Percentiles rank a stretch among this genome's conserved stretches.
Conservation (phyloP, 2,329 filamentous ascomycete genomes). For the Microcera coccophila region DNA sequence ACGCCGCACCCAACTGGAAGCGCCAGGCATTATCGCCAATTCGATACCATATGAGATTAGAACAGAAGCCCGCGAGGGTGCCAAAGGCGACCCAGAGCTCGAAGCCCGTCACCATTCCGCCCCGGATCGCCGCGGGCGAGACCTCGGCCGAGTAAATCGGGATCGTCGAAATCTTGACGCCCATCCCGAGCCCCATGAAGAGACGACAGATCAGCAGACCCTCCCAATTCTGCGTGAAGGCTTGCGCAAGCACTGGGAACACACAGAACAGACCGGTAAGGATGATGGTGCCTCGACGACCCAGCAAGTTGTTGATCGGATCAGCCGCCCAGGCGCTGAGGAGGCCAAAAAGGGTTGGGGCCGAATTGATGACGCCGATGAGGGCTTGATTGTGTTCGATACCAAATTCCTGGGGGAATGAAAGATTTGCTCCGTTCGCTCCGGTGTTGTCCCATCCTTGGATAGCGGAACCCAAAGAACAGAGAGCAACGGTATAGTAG, state of each 20-base stretch:
- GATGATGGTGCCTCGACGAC: slow-evolving; percentile 43
- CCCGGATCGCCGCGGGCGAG: slow-evolving; percentile 46
- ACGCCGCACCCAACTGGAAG: slow-evolving; percentile 59
- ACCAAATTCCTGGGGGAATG: slow-evolving; percentile 35
- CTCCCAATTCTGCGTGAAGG: slow-evolving; percentile 48
- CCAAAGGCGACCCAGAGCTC: slow-evolving; percentile 49
- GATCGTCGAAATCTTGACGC: slow-evolving; percentile 44
- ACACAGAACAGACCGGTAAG: slow-evolving; percentile 53
- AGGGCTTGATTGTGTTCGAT: slow-evolving; percentile 44
- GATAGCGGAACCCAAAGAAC: slow-evolving; percentile 29
- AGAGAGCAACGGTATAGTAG: slow-evolving; percentile 28
- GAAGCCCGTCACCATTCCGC: slow-evolving; percentile 48
- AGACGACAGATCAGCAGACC: slow-evolving; percentile 38
- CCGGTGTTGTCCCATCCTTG: slow-evolving; percentile 46
- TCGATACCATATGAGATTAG: slow-evolving; percentile 60
- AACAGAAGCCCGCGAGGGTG: slow-evolving; percentile 62
- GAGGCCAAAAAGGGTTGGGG: slow-evolving; percentile 20
- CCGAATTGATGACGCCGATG: slow-evolving; percentile 54
- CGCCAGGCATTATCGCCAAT: slow-evolving; percentile 56
- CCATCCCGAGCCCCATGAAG: slow-evolving; percentile 59
- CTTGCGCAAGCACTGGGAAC: slow-evolving; percentile 52
- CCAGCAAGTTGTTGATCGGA: slow-evolving; percentile 36
- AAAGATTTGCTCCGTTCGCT: slow-evolving; percentile 38
- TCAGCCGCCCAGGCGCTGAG: slow-evolving; percentile 27
- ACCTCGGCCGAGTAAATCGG: slow-evolving; percentile 52